These are phyloP conservation scores for Jacaranda copaia DNA, from an alignment of 257 asterid species.

Conservation along the genomic window DNA sequence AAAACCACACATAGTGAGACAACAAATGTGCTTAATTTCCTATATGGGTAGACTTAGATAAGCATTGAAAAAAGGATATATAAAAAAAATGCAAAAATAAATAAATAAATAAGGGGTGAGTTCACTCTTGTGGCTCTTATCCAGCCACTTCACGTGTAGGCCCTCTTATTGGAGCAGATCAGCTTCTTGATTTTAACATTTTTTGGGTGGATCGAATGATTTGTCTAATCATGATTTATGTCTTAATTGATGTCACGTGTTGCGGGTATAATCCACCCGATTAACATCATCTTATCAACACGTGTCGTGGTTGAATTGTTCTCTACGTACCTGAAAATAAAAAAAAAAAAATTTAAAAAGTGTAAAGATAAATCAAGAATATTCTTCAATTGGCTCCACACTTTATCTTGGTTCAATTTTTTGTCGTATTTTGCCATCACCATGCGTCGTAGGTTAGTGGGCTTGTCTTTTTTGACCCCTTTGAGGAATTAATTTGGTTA, in stretches of 20 bases:
- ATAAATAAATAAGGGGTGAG: background rate
- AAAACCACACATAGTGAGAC: constrained; percentile 26
- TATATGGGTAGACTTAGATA: constrained; percentile 38
- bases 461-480: background rate
- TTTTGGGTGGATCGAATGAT: background rate
- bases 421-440: background rate
- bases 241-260: constrained; percentile 35
- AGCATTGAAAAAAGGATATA: constrained; percentile 37
- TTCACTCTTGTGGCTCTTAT: constrained; percentile 52
- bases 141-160: constrained; percentile 51
- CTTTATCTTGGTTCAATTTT: background rate
- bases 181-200: constrained; percentile 35
- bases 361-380: constrained; percentile 5
- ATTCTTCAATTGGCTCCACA: background rate
- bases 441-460: background rate
- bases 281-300: constrained; percentile 41
- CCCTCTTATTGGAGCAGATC: constrained; percentile 37
- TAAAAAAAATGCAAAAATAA: background rate
- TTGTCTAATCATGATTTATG: background rate
- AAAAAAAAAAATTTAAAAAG: background rate
- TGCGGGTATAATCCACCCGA: constrained; percentile 5
- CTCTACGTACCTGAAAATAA: background rate
- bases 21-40: constrained; percentile 40
- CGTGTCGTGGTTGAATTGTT: constrained; percentile 45
- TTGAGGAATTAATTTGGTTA: no score